These are phyloP conservation scores for Gracilaria vermiculophylla DNA, from an alignment of 23 red algal species.

Conservation along the genomic window DNA sequence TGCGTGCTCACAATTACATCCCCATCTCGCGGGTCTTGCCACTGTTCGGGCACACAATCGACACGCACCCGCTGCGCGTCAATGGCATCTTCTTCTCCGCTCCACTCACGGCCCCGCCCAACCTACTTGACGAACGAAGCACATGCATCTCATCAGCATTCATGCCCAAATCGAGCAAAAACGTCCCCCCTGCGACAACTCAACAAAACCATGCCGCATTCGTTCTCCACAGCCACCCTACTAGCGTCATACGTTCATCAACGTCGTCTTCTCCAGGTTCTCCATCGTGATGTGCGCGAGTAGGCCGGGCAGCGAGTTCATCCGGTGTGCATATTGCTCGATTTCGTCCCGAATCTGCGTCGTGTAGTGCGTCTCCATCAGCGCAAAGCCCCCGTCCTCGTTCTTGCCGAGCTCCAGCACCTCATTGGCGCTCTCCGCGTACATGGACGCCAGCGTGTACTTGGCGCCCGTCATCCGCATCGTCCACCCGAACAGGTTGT, in stretches of 20 bases:
- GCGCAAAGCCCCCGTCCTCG: conserved; percentile 36
- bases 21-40: too few species aligned
- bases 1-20: too few species aligned
- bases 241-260: conserved; percentile 4
- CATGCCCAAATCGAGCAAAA: too few species aligned
- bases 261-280: conserved; percentile 85
- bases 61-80: too few species aligned
- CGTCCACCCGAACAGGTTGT: conserved; percentile 89
- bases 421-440: conserved; percentile 79
- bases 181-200: too few species aligned
- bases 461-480: conserved; percentile 75
- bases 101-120: too few species aligned
- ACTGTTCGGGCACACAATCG: too few species aligned
- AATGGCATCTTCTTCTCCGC: too few species aligned
- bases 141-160: too few species aligned
- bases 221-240: neutral
- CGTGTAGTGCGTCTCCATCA: conserved; percentile 72
- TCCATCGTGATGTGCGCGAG: conserved; percentile 76
- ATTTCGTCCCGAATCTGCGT: conserved; percentile 44
- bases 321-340: conserved; percentile 51
- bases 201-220: neutral
- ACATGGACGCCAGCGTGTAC: conserved; percentile 73
- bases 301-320: conserved; percentile 73
- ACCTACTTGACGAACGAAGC: too few species aligned
- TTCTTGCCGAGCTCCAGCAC: conserved; percentile 66